Percentiles rank a stretch among this genome's conserved stretches.
Evolutionary conservation across 2,329 filamentous ascomycete genomes (phyloP).

Genomic region (Rhynchosporium graminicola): DNA sequence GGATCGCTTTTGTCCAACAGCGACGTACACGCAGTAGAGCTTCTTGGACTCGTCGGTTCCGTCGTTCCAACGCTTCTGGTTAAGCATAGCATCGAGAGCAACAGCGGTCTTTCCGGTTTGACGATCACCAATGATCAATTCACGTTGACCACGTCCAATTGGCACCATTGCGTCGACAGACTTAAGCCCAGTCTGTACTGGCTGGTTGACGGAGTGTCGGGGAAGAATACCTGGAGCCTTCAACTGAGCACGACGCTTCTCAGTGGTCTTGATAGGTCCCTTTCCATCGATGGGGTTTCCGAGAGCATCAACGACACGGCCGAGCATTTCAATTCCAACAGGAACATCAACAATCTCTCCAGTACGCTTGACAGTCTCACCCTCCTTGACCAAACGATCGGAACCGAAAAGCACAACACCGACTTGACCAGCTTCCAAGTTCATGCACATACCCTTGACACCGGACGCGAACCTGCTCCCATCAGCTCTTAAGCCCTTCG

Average conservation of each 20-base stretch:
- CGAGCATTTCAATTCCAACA: slow-evolving; percentile 88
- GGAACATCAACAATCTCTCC: slow-evolving; percentile 99
- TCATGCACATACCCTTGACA: slow-evolving; percentile 99
- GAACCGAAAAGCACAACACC: slow-evolving; percentile 99
- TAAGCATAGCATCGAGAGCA: slow-evolving; percentile 95
- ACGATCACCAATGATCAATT: slow-evolving; percentile 99
- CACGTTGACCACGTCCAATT: slow-evolving; percentile 99
- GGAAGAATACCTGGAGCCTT: slow-evolving; percentile 99
- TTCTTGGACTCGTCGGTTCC: slow-evolving; percentile 89
- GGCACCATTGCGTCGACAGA: slow-evolving; percentile 99
- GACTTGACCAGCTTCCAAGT: slow-evolving; percentile 99
- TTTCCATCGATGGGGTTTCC: slow-evolving; percentile 99
- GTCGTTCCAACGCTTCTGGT: slow-evolving; percentile 99
- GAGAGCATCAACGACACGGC: slow-evolving; percentile 97
- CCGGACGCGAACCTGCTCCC: slow-evolving; percentile 87
- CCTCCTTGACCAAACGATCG: slow-evolving; percentile 99
- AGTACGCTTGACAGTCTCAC: slow-evolving; percentile 99
- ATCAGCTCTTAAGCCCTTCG: slow-evolving; percentile 28
- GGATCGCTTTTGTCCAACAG: slow-evolving; percentile 98
- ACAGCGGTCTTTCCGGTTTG: slow-evolving; percentile 99
- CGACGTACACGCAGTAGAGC: slow-evolving; percentile 99
- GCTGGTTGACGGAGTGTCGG: slow-evolving; percentile 95
- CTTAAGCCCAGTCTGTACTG: slow-evolving; percentile 99
- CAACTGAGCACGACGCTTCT: slow-evolving; percentile 94
- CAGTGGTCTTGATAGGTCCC: slow-evolving; percentile 89